A percentile compares a stretch with the other conserved stretches of the same genome.
Conservation (phyloP, 768 basidiomycete genomes). For the Sporobolomyces phaffii region DNA sequence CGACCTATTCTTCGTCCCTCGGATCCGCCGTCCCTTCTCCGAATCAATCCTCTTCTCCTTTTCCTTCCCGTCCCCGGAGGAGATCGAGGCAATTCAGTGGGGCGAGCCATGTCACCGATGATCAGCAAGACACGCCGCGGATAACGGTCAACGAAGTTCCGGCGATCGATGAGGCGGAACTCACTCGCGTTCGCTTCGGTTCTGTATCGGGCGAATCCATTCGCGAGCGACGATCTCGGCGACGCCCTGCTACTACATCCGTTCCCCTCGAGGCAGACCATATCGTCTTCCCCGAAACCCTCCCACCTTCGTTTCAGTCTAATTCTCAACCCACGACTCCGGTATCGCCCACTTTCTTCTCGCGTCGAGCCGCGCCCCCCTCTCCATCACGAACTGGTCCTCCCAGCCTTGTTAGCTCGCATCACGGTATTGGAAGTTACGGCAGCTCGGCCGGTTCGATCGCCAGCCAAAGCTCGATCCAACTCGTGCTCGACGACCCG, state of each 20-base stretch:
- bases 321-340: slow-evolving; percentile 1
- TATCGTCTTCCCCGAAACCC: slow-evolving; percentile 25
- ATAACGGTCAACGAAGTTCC: neutral
- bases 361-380: neutral
- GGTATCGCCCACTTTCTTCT: neutral
- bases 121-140: neutral
- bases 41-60: neutral
- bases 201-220: neutral
- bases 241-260: neutral
- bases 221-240: neutral
- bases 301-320: too few species aligned
- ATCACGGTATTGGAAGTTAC: neutral
- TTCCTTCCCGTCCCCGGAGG: neutral
- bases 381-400: neutral
- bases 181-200: slow-evolving; percentile 12
- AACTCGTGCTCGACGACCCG: neutral
- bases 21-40: slow-evolving; percentile 4
- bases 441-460: neutral
- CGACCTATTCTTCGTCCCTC: neutral
- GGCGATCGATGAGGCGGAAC: neutral
- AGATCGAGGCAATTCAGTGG: neutral
- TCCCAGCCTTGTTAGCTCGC: neutral
- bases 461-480: neutral
- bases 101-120: neutral
- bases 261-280: slow-evolving; percentile 15